These are phyloP conservation scores for Bretziella fagacearum DNA, from an alignment of 2,329 filamentous ascomycete genomes.

Conservation along the genomic window DNA sequence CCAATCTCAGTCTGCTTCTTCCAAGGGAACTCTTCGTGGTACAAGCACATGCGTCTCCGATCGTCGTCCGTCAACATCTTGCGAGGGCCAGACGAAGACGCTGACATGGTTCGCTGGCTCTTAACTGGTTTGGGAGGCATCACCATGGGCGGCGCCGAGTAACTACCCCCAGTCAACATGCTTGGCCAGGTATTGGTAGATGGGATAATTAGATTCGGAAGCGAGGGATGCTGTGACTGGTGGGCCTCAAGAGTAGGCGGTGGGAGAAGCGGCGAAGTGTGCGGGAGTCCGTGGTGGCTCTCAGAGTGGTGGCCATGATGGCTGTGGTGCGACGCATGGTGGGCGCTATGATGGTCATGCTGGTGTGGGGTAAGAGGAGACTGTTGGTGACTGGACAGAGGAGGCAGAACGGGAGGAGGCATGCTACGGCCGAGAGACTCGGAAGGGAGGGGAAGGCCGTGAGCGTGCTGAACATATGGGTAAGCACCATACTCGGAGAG, in stretches of 20 bases:
- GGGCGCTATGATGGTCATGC: too few relatives aligned
- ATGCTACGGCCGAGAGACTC: too few relatives aligned
- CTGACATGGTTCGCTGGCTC: constrained; percentile 25
- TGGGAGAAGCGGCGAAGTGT: constrained; percentile 34
- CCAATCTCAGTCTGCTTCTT: constrained; percentile 96
- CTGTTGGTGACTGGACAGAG: too few relatives aligned
- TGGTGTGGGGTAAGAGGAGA: too few relatives aligned
- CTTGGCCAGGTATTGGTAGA: constrained; percentile 58
- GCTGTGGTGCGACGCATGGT: too few relatives aligned
- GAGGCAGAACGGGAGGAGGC: too few relatives aligned
- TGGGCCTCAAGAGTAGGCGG: constrained; percentile 18
- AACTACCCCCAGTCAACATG: constrained; percentile 40
- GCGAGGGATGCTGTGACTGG: constrained; percentile 21
- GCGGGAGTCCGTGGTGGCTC: constrained; percentile 29
- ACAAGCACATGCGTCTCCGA: constrained; percentile 82
- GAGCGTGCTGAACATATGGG: constrained; percentile 1
- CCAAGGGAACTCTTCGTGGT: constrained; percentile 74
- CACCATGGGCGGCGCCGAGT: not conserved
- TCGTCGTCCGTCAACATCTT: constrained; percentile 86
- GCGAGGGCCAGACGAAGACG: constrained; percentile 44
- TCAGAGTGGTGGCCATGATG: too few relatives aligned
- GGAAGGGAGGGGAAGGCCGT: constrained; percentile 24
- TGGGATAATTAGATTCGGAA: constrained; percentile 46
- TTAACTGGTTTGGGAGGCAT: constrained; percentile 7
- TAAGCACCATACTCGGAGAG: constrained; percentile 7